Conservation (phyloP, 1,139 yeast species). For the Sugiyamaella pinicola region DNA sequence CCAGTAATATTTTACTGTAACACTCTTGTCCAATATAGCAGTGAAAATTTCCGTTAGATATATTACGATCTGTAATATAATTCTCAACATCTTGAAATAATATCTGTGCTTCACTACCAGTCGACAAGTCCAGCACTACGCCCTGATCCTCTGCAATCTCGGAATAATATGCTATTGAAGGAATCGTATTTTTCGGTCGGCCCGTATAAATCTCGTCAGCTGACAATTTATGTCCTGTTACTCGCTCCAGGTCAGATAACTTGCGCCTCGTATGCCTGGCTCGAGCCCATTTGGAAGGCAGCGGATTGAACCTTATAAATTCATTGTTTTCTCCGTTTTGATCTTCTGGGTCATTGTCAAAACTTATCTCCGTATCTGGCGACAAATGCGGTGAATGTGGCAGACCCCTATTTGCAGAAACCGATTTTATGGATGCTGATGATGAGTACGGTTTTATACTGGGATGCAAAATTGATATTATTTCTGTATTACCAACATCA, state of each 20-base stretch:
- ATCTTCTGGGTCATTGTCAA: conserved; percentile 3
- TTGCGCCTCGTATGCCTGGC: neutral
- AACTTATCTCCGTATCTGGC: conserved; percentile 12
- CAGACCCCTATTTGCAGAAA: neutral
- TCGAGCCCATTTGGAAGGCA: conserved; percentile 24
- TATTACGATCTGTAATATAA: neutral
- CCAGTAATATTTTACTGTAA: neutral
- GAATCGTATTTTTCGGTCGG: conserved; percentile 20
- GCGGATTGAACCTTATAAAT: conserved; percentile 25
- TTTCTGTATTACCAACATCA: too few species aligned
- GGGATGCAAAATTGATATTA: too few species aligned
- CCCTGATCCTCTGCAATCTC: conserved; percentile 8
- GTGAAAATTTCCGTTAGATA: neutral
- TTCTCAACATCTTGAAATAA: neutral
- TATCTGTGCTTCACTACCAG: neutral
- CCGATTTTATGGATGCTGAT: neutral
- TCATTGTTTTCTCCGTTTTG: neutral
- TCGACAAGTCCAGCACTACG: neutral
- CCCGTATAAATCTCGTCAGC: conserved; percentile 19
- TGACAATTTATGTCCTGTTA: conserved; percentile 8
- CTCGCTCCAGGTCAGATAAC: neutral
- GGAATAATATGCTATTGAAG: conserved; percentile 19
- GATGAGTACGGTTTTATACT: neutral
- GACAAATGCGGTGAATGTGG: conserved; percentile 7
- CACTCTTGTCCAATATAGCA: conserved; percentile 12